Base-by-base conservation (phyloP, 129 eudicot species). In the Centella asiatica region DNA sequence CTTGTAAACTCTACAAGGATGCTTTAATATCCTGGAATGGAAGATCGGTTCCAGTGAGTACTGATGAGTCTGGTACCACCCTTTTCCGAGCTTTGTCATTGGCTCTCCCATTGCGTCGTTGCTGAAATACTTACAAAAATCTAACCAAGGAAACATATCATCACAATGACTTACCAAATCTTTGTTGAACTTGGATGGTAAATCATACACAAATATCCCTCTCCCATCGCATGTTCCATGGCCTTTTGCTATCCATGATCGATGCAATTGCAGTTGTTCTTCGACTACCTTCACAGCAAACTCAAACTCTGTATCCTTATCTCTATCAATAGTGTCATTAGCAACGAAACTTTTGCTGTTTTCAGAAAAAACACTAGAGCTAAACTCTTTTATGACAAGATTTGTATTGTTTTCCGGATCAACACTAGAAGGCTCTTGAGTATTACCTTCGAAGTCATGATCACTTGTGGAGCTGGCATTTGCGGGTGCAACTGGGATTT, bases 41-140 rank as follows among this genome's bases (percentile, higher is more conserved):
- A 83, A 85, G 27, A 89, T 89, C 46, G 77, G 69, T 72, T 89
- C 97, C 78, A 83, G 32, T 26, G 97, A 69, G 62, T 85, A 85
- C 62, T 85, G 95, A 72, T 89, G 92, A 36, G 97, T 89, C 61
- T 75, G 64, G 62, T 80, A 89, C 97, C 97, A 89, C 10, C 76
- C 78, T 29, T 66, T 68, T 20, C 92, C 95, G 18, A 85, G 88
- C 77, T 78, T 76, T 23, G 70, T 70, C 20, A 89, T 80, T 14
- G 86, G 75, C 70, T 85, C 88, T 12, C 97, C 95, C 47, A 89
- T 32, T n/a, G 81, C 95, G 4, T 76, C 71, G 46, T 89, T 89
- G 42, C 69, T 73, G 37, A 89, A 76, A 72, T 57, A 83, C 37
- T 78, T 76, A 50, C 97, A 89, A 60, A 80, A 69, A 68, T 80